Evolutionary conservation across 257 asterid species (phyloP).

Genomic region (Nemophila menziesii): DNA sequence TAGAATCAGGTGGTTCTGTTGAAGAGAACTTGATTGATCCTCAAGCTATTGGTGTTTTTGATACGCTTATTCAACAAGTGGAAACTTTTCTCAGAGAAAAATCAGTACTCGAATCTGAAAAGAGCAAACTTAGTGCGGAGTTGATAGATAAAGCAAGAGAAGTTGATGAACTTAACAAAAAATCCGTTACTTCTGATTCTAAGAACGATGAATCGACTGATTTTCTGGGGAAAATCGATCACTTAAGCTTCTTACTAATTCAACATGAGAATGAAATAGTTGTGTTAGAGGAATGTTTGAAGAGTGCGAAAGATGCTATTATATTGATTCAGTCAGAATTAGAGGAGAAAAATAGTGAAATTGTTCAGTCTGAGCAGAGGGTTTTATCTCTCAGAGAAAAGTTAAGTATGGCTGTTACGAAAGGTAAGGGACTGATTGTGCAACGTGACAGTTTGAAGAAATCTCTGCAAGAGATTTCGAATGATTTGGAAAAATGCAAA

Average conservation of each 20-base stretch:
- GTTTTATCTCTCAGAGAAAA: slow-evolving; percentile 88
- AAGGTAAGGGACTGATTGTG: slow-evolving; percentile 86
- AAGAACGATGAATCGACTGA: slow-evolving; percentile 43
- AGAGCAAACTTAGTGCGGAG: slow-evolving; percentile 43
- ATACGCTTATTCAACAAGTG: slow-evolving; percentile 43
- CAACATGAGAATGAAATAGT: slow-evolving; percentile 60
- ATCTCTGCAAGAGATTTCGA: slow-evolving; percentile 64
- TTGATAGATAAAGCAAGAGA: slow-evolving; percentile 35
- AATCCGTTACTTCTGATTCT: slow-evolving; percentile 37
- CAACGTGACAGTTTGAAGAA: slow-evolving; percentile 95
- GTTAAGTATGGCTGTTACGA: slow-evolving; percentile 88
- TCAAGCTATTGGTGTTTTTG: slow-evolving; percentile 33
- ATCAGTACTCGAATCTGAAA: slow-evolving; percentile 41
- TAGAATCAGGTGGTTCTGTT: slow-evolving; percentile 19
- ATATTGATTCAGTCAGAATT: slow-evolving; percentile 36
- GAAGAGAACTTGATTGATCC: slow-evolving; percentile 35
- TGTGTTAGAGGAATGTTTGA: slow-evolving; percentile 52
- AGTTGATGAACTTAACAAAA: slow-evolving; percentile 40
- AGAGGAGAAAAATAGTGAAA: slow-evolving; percentile 57
- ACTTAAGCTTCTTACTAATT: slow-evolving; percentile 31
- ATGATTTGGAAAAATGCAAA: slow-evolving; percentile 58
- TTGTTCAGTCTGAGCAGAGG: slow-evolving; percentile 89
- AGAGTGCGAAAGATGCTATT: slow-evolving; percentile 35
- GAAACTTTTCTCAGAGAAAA: slow-evolving; percentile 35
- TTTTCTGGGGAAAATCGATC: slow-evolving; percentile 46